Evolutionary conservation across 352 stramenopile species (phyloP), one percentile per base, ranked within the genome.

Genomic region (Pythium volutum): DNA sequence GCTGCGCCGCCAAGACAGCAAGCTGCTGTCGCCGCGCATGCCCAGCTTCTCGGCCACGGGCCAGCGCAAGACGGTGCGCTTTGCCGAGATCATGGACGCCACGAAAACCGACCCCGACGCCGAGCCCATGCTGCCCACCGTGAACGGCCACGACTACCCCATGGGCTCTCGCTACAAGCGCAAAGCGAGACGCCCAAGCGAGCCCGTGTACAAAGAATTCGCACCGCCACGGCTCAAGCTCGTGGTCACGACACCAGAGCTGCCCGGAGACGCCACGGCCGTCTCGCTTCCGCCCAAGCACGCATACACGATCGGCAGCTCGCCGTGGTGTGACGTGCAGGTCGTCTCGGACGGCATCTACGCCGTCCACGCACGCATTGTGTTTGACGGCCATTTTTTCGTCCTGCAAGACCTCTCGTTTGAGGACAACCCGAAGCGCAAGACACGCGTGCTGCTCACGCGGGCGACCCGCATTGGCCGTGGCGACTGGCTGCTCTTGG

Each of bases 341-440:
- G 67, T 87, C 10, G 55, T 71, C 0, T 71, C 71, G 9, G 73
- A 75, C 14, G 77, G 71, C 12, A 68, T 91, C 9, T 74, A 74
- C 45, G 65, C 59, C 5, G 74, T 89, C 2, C 81, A 91, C 59
- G 73, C 81, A 29, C 70, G 79, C 23, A 88, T 91, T 48, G 42
- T 64, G 0, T 88, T 89, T 45, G 79, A 91, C 29, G 79, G 79
- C 2, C 62, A 64, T 18, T 85, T 79, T n/a, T 91, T 87, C 52
- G 59, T 91, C 41, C 62, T 91, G 9, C 74, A 91, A 55, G 81
- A 91, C 27, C 60, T 91, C 18, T 88, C 79, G 8, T 89, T 91
- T 55, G 77, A 91, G 42, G 70, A 74, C 2, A 84, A 88, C 20
- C 74, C 73, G 39, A 62, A 57, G 18, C 70, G 67, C 16, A 77